phyloP scores from a whole-genome alignment of 2,329 filamentous ascomycete genomes.

The Penicillium hordei region DNA sequence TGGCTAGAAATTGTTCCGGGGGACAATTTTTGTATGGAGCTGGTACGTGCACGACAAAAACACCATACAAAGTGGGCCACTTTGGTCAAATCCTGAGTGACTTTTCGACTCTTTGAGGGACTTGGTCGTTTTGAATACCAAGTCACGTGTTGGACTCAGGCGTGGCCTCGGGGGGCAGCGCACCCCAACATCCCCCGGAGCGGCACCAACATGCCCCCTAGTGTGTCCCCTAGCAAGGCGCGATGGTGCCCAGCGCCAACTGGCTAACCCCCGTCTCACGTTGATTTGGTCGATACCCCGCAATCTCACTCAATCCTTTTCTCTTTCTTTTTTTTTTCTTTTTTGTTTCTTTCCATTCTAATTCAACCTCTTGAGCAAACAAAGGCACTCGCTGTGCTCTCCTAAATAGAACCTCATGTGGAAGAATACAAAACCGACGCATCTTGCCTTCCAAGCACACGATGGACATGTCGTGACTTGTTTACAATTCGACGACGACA shows the following conservation, averaged over 20 bases:
- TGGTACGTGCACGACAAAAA: background rate
- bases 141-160: background rate
- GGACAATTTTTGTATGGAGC: background rate
- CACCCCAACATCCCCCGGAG: background rate
- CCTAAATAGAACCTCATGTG: slow-evolving; percentile 59
- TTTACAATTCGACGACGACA: slow-evolving; percentile 94
- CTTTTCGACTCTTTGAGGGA: background rate
- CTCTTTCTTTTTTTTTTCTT: too few species aligned
- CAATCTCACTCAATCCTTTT: background rate
- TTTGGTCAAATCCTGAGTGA: background rate
- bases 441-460: slow-evolving; percentile 92
- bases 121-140: background rate
- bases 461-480: slow-evolving; percentile 96
- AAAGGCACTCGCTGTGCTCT: too few species aligned
- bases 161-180: background rate
- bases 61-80: background rate
- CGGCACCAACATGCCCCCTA: too few species aligned
- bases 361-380: background rate
- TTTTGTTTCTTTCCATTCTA: background rate
- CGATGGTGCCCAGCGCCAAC: background rate
- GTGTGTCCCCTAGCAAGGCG: too few species aligned
- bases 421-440: slow-evolving; percentile 74
- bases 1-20: slow-evolving; percentile 1
- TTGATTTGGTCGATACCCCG: too few species aligned
- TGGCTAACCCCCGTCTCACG: background rate